phyloP scores from a whole-genome alignment of 2,329 filamentous ascomycete species.

The Diaporthe caulivora region DNA sequence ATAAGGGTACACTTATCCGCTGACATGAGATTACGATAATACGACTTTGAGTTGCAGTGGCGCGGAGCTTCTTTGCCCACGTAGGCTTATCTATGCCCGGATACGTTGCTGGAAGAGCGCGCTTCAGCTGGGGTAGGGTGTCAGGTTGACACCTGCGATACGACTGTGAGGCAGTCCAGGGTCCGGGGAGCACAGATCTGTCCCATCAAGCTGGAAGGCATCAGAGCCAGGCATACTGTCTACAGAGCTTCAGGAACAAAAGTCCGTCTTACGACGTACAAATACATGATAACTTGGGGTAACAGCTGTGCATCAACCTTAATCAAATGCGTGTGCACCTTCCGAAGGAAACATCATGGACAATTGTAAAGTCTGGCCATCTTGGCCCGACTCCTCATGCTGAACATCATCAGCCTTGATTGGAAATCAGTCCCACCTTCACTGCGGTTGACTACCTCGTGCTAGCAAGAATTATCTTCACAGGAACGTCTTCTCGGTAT shows the following conservation, averaged over 20 bases:
- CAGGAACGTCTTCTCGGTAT: too few species aligned
- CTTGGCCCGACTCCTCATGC: neutral
- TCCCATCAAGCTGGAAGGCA: too few species aligned
- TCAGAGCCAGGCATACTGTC: too few species aligned
- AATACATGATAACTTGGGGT: too few species aligned
- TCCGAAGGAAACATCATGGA: neutral
- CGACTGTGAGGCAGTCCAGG: neutral
- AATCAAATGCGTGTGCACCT: neutral
- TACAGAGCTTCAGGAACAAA: too few species aligned
- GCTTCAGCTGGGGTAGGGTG: neutral
- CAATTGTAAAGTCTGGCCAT: neutral
- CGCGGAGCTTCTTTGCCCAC: neutral
- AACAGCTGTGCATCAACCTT: neutral
- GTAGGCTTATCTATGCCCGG: neutral
- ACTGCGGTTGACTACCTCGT: too few species aligned
- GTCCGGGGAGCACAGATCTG: neutral
- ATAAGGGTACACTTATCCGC: constrained; percentile 9
- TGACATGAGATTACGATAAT: neutral
- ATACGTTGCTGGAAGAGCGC: neutral
- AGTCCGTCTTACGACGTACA: too few species aligned
- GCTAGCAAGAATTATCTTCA: too few species aligned
- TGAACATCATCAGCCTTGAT: neutral
- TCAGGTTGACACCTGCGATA: neutral
- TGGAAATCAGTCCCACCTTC: neutral
- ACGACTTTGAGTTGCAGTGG: neutral